phyloP scores from a whole-genome alignment of 2,329 filamentous ascomycete species.

The Aspergillus alliaceus region DNA sequence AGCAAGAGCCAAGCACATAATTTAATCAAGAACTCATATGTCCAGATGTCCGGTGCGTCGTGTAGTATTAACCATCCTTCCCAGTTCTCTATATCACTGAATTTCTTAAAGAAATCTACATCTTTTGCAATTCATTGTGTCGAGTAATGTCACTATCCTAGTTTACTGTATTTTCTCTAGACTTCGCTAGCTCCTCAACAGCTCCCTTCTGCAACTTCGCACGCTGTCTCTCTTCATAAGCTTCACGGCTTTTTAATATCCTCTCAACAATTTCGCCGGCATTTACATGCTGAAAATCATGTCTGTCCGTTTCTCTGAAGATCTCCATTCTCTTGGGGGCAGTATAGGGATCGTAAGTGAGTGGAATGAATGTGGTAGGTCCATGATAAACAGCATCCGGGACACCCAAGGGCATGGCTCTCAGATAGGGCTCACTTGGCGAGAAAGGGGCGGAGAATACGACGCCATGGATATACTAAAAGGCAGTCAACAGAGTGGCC shows the following conservation, averaged over 20 bases:
- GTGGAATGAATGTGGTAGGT: conserved; percentile 84
- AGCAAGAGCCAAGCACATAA: background rate
- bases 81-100: no score
- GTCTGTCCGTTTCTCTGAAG: conserved; percentile 73
- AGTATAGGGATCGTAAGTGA: conserved; percentile 76
- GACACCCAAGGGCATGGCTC: conserved; percentile 68
- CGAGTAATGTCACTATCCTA: background rate
- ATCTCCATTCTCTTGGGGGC: conserved; percentile 80
- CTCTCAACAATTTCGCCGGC: conserved; percentile 87
- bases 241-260: conserved; percentile 80
- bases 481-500: conserved; percentile 4
- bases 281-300: conserved; percentile 84
- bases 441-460: conserved; percentile 89
- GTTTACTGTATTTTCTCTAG: conserved; percentile 53
- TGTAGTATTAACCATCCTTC: background rate
- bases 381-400: conserved; percentile 90
- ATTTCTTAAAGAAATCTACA: background rate
- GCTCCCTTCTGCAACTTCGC: conserved; percentile 85
- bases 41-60: no score
- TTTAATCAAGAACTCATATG: background rate
- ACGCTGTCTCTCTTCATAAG: conserved; percentile 89
- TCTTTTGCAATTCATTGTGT: no score
- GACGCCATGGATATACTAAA: conserved; percentile 79
- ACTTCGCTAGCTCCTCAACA: conserved; percentile 66
- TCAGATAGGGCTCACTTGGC: conserved; percentile 76